Percentiles rank a stretch among this genome's conserved stretches.
phyloP scores from a whole-genome alignment of 495 filamentous ascomycete species.

The Penicillium cosmopolitanum region DNA sequence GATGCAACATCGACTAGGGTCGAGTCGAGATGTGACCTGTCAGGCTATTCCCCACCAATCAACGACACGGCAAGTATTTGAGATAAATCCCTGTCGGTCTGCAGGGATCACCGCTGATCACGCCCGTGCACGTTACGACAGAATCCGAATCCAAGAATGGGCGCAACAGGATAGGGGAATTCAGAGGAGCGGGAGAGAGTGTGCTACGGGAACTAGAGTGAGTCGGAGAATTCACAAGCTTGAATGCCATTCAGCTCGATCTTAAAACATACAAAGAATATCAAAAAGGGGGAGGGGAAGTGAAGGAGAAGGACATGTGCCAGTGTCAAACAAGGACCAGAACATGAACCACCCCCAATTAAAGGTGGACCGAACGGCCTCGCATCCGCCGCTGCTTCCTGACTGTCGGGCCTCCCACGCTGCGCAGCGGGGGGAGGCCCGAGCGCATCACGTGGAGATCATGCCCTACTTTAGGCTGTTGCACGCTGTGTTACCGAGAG shows the following conservation, averaged over 20 bases:
- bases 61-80: slow-evolving; percentile 42
- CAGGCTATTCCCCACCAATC: slow-evolving; percentile 36
- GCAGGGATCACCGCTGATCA: slow-evolving; percentile 38
- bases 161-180: not conserved
- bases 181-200: not conserved
- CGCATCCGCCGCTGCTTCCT: slow-evolving; percentile 47
- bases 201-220: not conserved
- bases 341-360: slow-evolving; percentile 2
- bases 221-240: not conserved
- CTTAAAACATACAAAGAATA: not conserved
- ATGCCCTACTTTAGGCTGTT: slow-evolving; percentile 3
- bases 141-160: not conserved
- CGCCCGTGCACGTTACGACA: slow-evolving; percentile 26
- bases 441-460: slow-evolving; percentile 20
- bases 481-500: not conserved
- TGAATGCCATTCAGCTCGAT: not conserved
- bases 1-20: slow-evolving; percentile 34
- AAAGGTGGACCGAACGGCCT: slow-evolving; percentile 48
- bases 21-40: slow-evolving; percentile 28
- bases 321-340: not conserved
- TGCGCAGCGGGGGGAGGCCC: slow-evolving; percentile 30
- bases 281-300: not conserved
- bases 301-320: not conserved
- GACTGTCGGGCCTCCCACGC: slow-evolving; percentile 43
- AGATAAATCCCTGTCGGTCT: slow-evolving; percentile 42